Percentiles rank a stretch among this genome's conserved stretches.
These are phyloP conservation scores for Nepenthes alata DNA, from an alignment of 179 eudicot species.

Conservation along the genomic window DNA sequence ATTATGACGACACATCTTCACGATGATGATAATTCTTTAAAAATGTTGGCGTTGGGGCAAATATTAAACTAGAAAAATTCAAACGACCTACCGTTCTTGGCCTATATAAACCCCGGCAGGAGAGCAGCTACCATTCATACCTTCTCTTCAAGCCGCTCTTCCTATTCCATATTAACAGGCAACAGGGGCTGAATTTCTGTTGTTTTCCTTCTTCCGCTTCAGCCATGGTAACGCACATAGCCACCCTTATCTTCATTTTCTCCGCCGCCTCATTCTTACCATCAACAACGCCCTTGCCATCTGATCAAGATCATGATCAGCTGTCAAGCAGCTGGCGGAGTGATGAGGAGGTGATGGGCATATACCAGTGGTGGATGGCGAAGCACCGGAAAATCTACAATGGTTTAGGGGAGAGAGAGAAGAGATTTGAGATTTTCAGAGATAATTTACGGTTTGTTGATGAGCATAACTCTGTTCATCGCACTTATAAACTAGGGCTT, in stretches of 20 bases:
- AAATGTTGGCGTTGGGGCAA: too few species aligned
- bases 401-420: slow-evolving; percentile 34
- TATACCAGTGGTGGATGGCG: slow-evolving; percentile 44
- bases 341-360: slow-evolving; percentile 31
- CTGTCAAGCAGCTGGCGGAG: slow-evolving; percentile 8
- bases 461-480: slow-evolving; percentile 42
- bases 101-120: neutral
- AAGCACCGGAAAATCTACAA: slow-evolving; percentile 51
- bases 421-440: slow-evolving; percentile 47
- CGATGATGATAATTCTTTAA: too few species aligned
- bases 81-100: neutral
- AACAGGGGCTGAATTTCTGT: too few species aligned
- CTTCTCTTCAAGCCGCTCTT: neutral
- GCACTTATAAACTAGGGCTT: slow-evolving; percentile 48
- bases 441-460: slow-evolving; percentile 60
- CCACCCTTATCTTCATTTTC: slow-evolving; percentile 1
- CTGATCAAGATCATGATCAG: too few species aligned
- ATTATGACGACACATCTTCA: too few species aligned
- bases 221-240: neutral
- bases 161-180: too few species aligned
- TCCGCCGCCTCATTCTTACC: neutral
- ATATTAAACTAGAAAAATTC: too few species aligned
- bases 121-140: neutral
- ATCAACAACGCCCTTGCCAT: too few species aligned
- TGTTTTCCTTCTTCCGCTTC: neutral